phyloP scores from a whole-genome alignment of 75 land plant genomes.

The Picea sitchensis region DNA sequence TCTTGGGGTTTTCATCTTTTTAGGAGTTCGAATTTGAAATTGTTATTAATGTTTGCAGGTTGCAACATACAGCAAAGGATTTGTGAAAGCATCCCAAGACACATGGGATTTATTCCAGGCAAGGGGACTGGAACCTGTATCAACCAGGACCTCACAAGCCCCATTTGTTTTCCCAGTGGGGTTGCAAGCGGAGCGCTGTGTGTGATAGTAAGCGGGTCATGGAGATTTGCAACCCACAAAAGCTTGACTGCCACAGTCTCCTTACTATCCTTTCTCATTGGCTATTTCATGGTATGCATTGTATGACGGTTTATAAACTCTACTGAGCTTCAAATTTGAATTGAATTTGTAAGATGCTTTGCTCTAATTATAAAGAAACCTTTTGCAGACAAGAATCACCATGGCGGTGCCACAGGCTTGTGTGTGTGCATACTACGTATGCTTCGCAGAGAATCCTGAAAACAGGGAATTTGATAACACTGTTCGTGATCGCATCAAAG shows the following conservation, averaged over 20 bases:
- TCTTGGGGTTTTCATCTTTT: too few relatives aligned
- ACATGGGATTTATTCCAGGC: slow-evolving; percentile 62
- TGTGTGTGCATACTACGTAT: slow-evolving; percentile 77
- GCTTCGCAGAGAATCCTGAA: slow-evolving; percentile 70
- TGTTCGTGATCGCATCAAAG: slow-evolving; percentile 33
- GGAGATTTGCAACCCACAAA: slow-evolving; percentile 53
- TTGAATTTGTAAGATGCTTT: too few relatives aligned
- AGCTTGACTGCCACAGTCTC: slow-evolving; percentile 57
- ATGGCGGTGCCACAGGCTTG: slow-evolving; percentile 80
- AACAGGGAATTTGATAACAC: slow-evolving; percentile 42
- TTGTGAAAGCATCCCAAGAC: slow-evolving; percentile 67
- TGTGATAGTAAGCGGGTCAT: slow-evolving; percentile 58
- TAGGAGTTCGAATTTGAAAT: too few relatives aligned
- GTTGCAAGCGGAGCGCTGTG: slow-evolving; percentile 70
- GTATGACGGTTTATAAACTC: too few relatives aligned
- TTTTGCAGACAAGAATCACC: slow-evolving; percentile 57
- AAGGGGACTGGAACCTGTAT: slow-evolving; percentile 52
- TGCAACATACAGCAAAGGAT: slow-evolving; percentile 61
- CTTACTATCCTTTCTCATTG: slow-evolving; percentile 55
- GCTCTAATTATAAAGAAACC: too few relatives aligned
- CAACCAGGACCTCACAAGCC: slow-evolving; percentile 74
- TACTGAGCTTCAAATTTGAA: too few relatives aligned
- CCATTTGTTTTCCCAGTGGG: slow-evolving; percentile 75
- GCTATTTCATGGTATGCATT: slow-evolving; percentile 10
- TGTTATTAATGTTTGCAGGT: slow-evolving; percentile 64